These are phyloP conservation scores for Incumbomyces delicatus DNA, from an alignment of 2,329 filamentous ascomycete species.

Conservation along the genomic window DNA sequence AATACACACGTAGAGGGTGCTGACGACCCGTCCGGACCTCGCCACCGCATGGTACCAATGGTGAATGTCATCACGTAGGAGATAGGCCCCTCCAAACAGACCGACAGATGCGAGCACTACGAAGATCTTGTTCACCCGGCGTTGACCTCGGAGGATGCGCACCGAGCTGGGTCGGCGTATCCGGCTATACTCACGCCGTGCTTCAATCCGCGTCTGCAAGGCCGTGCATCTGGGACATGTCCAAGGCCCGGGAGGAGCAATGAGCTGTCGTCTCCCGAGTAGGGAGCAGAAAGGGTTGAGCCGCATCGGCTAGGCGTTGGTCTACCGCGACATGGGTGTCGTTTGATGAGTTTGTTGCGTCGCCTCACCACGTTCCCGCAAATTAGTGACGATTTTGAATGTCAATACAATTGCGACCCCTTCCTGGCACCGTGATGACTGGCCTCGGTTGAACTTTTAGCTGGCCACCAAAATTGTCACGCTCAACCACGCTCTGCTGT, in stretches of 20 bases:
- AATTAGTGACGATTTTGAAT: too few species aligned
- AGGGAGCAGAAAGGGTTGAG: slow-evolving; percentile 4
- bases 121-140: slow-evolving; percentile 4
- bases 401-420: too few species aligned
- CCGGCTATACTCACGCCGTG: slow-evolving; percentile 2
- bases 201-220: not conserved
- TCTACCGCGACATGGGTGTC: not conserved
- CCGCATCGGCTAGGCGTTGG: not conserved
- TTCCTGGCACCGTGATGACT: too few species aligned
- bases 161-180: slow-evolving; percentile 1
- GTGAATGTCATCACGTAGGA: slow-evolving; percentile 58
- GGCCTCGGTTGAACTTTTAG: too few species aligned
- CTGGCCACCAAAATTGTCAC: too few species aligned
- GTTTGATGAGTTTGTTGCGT: too few species aligned
- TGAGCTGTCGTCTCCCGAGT: not conserved
- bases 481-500: too few species aligned
- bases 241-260: not conserved
- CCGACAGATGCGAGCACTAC: slow-evolving; percentile 26
- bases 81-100: slow-evolving; percentile 36
- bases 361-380: too few species aligned
- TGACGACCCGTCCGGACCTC: slow-evolving; percentile 68
- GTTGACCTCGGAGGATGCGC: not conserved
- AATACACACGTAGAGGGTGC: slow-evolving; percentile 68
- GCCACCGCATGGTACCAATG: slow-evolving; percentile 65
- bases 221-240: slow-evolving; percentile 1